A percentile compares a stretch with the other conserved stretches of the same genome.
These are phyloP conservation scores for Zygoascus tannicola DNA, from an alignment of 805 yeast species.

Conservation along the genomic window DNA sequence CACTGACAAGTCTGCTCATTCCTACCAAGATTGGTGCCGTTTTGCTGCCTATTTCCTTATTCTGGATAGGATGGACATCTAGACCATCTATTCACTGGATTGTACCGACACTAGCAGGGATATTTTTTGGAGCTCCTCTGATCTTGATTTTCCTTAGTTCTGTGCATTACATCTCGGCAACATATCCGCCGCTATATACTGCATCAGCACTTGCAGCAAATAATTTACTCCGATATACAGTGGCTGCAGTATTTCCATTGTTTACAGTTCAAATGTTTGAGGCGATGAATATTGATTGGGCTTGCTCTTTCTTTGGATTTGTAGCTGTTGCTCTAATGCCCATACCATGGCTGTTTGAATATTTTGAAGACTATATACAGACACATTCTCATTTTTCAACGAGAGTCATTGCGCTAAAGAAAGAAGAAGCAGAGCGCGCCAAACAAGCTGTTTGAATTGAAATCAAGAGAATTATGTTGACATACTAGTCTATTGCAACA, in stretches of 20 bases:
- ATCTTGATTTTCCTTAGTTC: conserved; percentile 1
- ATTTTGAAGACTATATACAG: conserved; percentile 36
- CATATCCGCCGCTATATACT: conserved; percentile 34
- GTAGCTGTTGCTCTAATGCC: conserved; percentile 42
- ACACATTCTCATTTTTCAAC: not conserved
- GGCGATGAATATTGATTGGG: conserved; percentile 45
- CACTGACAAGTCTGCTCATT: conserved; percentile 45
- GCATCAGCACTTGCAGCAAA: conserved; percentile 62
- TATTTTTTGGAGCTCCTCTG: conserved; percentile 19
- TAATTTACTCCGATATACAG: conserved; percentile 47
- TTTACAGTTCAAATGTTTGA: conserved; percentile 46
- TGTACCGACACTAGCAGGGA: conserved; percentile 49
- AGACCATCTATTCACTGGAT: conserved; percentile 38
- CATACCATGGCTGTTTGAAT: conserved; percentile 46
- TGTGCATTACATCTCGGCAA: not conserved
- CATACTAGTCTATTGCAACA: no score
- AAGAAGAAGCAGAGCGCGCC: not conserved
- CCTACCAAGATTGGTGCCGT: conserved; percentile 33
- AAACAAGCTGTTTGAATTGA: no score
- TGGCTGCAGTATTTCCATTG: conserved; percentile 55
- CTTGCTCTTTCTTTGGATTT: conserved; percentile 44
- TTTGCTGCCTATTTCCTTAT: conserved; percentile 45
- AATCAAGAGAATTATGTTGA: no score
- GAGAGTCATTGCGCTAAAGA: not conserved
- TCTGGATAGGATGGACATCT: conserved; percentile 58